Percentiles rank a stretch among this genome's conserved stretches.
phyloP scores from a whole-genome alignment of 495 filamentous ascomycete genomes.

The Penicillium mononematosum region DNA sequence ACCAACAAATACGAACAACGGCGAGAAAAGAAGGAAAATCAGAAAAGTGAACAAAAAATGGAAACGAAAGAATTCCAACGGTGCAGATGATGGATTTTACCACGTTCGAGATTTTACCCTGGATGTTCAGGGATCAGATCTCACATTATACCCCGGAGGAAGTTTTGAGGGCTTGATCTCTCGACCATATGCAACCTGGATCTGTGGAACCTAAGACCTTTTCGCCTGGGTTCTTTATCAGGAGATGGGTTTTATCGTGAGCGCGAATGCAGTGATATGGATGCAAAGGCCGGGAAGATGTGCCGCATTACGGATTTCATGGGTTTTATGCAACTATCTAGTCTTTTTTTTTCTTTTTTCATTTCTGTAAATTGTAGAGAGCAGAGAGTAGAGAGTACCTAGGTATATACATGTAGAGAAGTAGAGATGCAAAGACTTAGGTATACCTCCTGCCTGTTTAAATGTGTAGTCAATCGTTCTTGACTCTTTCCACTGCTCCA shows the following conservation, averaged over 20 bases:
- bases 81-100: neutral
- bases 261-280: neutral
- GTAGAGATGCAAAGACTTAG: neutral
- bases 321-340: constrained; percentile 1
- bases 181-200: neutral
- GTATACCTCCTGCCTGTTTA: neutral
- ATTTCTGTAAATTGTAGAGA: neutral
- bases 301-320: neutral
- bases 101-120: neutral
- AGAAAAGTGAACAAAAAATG: constrained; percentile 2
- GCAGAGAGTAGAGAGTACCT: neutral
- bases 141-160: neutral
- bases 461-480: neutral
- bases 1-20: neutral
- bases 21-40: neutral
- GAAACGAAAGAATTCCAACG: constrained; percentile 7
- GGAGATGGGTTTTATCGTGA: neutral
- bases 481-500: neutral
- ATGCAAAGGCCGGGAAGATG: neutral
- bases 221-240: neutral
- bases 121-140: neutral
- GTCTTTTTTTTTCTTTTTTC: neutral
- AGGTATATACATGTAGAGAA: neutral
- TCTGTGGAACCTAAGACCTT: neutral
- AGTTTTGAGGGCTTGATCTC: constrained; percentile 1